Evolutionary conservation across 495 filamentous ascomycete species (phyloP).

Genomic region (Aspergillus sparsus): DNA sequence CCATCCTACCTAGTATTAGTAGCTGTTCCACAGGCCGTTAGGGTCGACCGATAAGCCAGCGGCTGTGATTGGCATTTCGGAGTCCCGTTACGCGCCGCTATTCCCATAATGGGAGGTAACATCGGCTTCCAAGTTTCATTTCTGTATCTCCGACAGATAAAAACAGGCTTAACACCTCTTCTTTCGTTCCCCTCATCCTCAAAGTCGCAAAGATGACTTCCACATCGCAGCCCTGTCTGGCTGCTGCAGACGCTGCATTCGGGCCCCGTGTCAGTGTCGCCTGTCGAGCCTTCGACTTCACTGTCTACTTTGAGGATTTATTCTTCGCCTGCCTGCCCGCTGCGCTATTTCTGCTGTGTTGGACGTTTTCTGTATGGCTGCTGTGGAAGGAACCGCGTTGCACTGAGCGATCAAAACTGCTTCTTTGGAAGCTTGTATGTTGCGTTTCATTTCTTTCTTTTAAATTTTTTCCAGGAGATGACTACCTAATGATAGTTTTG

Average conservation of each 20-base stretch:
- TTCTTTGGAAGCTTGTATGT: constrained; percentile 13
- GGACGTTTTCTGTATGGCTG: not conserved
- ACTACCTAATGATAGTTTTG: not conserved
- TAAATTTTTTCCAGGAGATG: not conserved
- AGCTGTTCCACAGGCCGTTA: too few relatives aligned
- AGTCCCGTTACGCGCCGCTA: not conserved
- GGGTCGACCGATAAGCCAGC: too few relatives aligned
- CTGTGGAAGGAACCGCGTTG: constrained; percentile 8
- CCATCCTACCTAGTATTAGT: too few relatives aligned
- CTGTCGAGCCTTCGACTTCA: constrained; percentile 18
- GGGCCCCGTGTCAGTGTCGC: constrained; percentile 9
- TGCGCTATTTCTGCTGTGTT: constrained; percentile 4
- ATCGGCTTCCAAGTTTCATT: too few relatives aligned
- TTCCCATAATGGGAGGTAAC: too few relatives aligned
- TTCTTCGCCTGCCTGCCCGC: constrained; percentile 7
- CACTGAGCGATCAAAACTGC: not conserved
- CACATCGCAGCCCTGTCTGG: not conserved
- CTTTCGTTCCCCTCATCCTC: too few relatives aligned
- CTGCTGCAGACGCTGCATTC: constrained; percentile 5
- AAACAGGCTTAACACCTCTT: too few relatives aligned
- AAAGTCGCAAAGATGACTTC: not conserved
- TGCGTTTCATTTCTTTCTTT: too few relatives aligned
- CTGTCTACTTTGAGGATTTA: constrained; percentile 11
- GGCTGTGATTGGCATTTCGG: not conserved
- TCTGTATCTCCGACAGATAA: too few relatives aligned